These are phyloP conservation scores for Citrullus mucosospermus DNA, from an alignment of 306 rosid genomes.

Conservation along the genomic window DNA sequence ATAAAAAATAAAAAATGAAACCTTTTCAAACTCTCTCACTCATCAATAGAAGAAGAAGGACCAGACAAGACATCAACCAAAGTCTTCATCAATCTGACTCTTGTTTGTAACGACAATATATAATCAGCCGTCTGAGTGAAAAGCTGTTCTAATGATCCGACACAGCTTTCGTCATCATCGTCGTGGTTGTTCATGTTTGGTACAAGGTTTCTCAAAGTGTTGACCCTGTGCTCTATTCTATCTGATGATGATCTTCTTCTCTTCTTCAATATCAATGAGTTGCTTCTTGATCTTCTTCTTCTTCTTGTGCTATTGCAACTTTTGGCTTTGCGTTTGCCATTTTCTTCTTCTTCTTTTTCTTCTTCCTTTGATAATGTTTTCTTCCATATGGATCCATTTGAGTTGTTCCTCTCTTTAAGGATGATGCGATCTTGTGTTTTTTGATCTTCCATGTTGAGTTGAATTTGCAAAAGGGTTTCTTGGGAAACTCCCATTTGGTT, in stretches of 20 bases:
- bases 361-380: not conserved
- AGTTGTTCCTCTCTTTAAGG: not conserved
- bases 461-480: not conserved
- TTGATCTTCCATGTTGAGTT: not conserved
- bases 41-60: not conserved
- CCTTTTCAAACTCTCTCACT: not conserved
- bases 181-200: slow-evolving; percentile 14
- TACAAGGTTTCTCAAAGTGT: slow-evolving; percentile 46
- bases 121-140: slow-evolving; percentile 1
- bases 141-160: not conserved
- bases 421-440: not conserved
- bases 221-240: slow-evolving; percentile 40
- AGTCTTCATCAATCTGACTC: not conserved
- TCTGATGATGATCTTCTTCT: slow-evolving; percentile 4
- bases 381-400: not conserved
- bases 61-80: slow-evolving; percentile 1
- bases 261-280: not conserved
- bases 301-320: slow-evolving; percentile 17
- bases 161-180: not conserved
- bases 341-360: not conserved
- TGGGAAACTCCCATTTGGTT: slow-evolving; percentile 2
- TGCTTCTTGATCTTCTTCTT: slow-evolving; percentile 7
- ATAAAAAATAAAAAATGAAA: not conserved
- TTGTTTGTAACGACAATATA: not conserved
- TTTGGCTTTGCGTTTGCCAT: not conserved